These are phyloP conservation scores for Plasmodium yoelii DNA, from an alignment of 169 alveolate species.

Conservation along the genomic window DNA sequence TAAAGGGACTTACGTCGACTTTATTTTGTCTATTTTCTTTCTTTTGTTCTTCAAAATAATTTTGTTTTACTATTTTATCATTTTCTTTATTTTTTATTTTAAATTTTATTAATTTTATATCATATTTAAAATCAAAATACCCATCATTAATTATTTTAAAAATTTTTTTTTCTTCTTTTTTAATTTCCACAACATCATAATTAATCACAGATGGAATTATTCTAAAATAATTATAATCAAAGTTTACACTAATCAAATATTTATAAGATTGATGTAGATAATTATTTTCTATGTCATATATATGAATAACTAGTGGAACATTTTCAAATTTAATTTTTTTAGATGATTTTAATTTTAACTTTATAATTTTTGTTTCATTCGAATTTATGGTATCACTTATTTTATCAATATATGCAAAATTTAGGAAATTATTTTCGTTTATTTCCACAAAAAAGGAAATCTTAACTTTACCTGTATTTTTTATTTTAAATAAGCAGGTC, in stretches of 20 bases:
- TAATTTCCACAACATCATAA: constrained; percentile 49
- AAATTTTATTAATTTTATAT: constrained; percentile 37
- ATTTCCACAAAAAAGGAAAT: constrained; percentile 26
- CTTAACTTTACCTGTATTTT: constrained; percentile 61
- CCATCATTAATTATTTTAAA: constrained; percentile 74
- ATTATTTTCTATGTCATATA: constrained; percentile 46
- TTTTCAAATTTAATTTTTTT: constrained; percentile 54
- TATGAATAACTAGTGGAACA: constrained; percentile 35
- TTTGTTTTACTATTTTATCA: constrained; percentile 5
- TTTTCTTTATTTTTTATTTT: constrained; percentile 45
- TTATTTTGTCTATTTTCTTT: not conserved
- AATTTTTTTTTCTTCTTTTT: constrained; percentile 54
- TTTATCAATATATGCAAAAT: constrained; percentile 33
- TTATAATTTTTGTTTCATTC: constrained; percentile 47
- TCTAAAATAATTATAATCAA: constrained; percentile 63
- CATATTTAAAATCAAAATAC: constrained; percentile 59
- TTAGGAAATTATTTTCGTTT: constrained; percentile 44
- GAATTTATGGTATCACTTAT: constrained; percentile 32
- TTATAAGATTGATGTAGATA: constrained; percentile 59
- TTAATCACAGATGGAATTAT: constrained; percentile 47
- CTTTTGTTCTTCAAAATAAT: not conserved
- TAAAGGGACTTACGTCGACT: constrained; percentile 28
- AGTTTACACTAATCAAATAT: constrained; percentile 32
- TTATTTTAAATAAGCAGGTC: constrained; percentile 52
- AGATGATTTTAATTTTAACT: constrained; percentile 29